A percentile compares a stretch with the other conserved stretches of the same genome.
Conservation (phyloP, 1,284 basidiomycete genomes). For the Apiotrichum akiyoshidainum region DNA sequence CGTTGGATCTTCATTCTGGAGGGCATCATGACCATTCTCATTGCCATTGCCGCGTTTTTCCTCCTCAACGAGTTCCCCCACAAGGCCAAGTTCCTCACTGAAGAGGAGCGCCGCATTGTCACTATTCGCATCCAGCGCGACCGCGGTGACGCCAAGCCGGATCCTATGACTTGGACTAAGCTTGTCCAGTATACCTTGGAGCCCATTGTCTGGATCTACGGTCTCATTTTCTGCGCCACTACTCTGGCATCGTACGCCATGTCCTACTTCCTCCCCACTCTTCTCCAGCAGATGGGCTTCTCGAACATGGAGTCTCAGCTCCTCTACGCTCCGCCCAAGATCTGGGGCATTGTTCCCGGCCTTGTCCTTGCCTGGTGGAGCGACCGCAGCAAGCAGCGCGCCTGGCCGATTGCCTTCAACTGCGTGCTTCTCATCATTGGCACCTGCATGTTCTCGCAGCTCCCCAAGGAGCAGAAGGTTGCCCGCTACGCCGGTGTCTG, state of each 20-base stretch:
- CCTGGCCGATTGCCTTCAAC: conserved; percentile 7
- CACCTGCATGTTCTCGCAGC: conserved; percentile 10
- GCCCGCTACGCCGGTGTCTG: conserved; percentile 16
- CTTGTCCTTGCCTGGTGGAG: conserved; percentile 41
- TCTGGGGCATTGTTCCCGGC: conserved; percentile 42
- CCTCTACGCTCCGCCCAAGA: conserved; percentile 50
- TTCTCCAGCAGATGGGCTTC: conserved; percentile 48
- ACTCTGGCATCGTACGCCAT: conserved; percentile 13
- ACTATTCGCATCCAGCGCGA: conserved; percentile 13
- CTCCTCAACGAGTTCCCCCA: conserved; percentile 19
- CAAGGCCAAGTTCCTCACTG: conserved; percentile 14
- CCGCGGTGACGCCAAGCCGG: conserved; percentile 45
- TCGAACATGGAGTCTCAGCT: conserved; percentile 32
- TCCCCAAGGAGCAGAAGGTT: conserved; percentile 2
- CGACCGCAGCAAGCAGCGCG: conserved; percentile 33
- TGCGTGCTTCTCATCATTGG: conserved; percentile 9
- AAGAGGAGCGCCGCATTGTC: conserved; percentile 13
- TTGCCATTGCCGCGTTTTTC: conserved; percentile 21
- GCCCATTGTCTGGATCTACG: conserved; percentile 39
- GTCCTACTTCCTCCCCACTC: conserved; percentile 51
- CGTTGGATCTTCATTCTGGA: conserved; percentile 17
- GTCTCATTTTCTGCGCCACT: not conserved
- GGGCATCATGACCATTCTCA: conserved; percentile 2
- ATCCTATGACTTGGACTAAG: conserved; percentile 46
- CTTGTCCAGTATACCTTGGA: conserved; percentile 42